Evolutionary conservation across 106 monocot genomes (phyloP), one percentile per base, ranked within the genome.

Genomic region (Xerophyta viscosa): DNA sequence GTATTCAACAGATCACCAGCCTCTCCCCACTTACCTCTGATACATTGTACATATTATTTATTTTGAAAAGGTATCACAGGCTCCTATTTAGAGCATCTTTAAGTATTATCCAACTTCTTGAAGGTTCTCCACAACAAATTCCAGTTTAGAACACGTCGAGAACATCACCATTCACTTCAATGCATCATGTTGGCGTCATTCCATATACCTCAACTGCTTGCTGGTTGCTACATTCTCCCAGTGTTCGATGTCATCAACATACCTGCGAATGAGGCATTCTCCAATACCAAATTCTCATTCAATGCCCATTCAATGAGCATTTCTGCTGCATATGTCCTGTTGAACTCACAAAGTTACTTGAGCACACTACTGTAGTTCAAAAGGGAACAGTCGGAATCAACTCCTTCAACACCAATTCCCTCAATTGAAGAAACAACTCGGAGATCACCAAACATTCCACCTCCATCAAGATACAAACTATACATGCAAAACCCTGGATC

Each of bases 291-390:
- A 2, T 61, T 47, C 23, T 29, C 15, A 19, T 11, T 29, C 20
- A 11, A 31, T 7, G 69, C 69, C 50, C 27, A 73, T 11, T 64
- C 24, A 27, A 79, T 56, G 56, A 79, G 51, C 65, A 79, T 46
- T 24, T 61, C 50, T 20, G 66, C 65, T 1, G 73, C 64, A 56
- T 45, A 62, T 43, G 60, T 61, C 52, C 41, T 69, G 18, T 48
- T 46, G 3, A 45, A 5, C 25, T 61, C 52, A 24, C 79, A 73
- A 24, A 79, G 21, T 37, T 60, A 59, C 20, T 14, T 20, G 14
- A 79, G 60, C 21, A 57, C 46, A 47, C 15, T 47, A 47, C 52
- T 43, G 37, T 61, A 79, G 65, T 79, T 68, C 46, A 79, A 41
- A 27, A 21, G 9, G 78, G 63, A 19, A n/a, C 50, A 19, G 31